Base-by-base conservation (phyloP, 2,329 filamentous ascomycete species). In the Diplodia seriata region DNA sequence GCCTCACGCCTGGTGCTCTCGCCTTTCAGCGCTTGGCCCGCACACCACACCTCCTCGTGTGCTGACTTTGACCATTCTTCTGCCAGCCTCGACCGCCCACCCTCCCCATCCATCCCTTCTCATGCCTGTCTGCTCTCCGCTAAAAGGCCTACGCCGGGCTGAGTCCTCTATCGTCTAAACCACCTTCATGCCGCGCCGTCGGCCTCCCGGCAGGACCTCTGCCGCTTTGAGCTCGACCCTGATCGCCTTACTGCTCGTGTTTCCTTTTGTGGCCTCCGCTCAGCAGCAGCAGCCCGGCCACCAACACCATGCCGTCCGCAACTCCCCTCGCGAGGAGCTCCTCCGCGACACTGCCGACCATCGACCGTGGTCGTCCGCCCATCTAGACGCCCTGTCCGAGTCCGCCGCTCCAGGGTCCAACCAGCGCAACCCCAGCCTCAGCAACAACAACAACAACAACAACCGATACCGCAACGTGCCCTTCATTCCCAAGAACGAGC, bases 401-500 rank as follows among this genome's bases (percentile, higher is more conserved):
- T 62, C 55, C 33, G 50, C 56, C 33, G 56, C 56, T 26, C 55
- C 56, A 53, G 23, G 47, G 33, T 36, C 29, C 62, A 33, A 3
- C 40, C 14, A 26, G 26, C 50, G 36, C 50, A 66, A 47, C 50
- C 62, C 38, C 50, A 56, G 63, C 68, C 57, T 31, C 71, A 72
- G 68, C 71, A 71, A 64, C 68, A 55, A 49, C 11, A 36, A 36
- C 68, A 68, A 56, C 11, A 38, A 38, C 68, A 68, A 56, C 18
- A 51, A 51, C 59, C 20, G 59, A 33, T 43, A 31, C 59, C 59
- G 59, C 43, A 63, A 51, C 61, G 70, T 71, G n/a, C 73, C 74
- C 56, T 70, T 75, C 53, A 70, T 74, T 69, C 77, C 72, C 75
- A 74, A 83, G 77, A 85, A 95, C 90, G 92, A 89, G 92, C 93